Evolutionary conservation across 352 stramenopile species (phyloP).

Genomic region (Pythium scleroteichum): DNA sequence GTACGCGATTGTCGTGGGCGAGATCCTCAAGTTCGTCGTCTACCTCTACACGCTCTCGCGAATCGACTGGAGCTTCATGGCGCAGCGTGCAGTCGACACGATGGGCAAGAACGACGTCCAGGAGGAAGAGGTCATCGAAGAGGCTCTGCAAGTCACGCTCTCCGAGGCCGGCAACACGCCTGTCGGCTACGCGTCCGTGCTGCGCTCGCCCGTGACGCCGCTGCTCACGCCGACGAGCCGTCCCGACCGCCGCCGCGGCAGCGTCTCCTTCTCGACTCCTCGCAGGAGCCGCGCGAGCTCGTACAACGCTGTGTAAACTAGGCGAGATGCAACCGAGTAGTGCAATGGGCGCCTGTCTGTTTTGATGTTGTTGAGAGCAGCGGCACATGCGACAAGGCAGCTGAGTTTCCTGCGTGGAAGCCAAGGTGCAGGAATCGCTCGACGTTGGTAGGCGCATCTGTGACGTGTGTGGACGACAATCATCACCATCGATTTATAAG

Average conservation of each 20-base stretch:
- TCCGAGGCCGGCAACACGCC: slow-evolving; percentile 57
- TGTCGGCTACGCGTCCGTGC: slow-evolving; percentile 35
- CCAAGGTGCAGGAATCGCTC: no score
- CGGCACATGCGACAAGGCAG: no score
- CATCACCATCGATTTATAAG: no score
- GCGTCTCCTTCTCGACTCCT: background rate
- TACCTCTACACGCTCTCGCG: slow-evolving; percentile 36
- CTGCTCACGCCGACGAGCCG: slow-evolving; percentile 58
- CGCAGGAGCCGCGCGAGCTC: background rate
- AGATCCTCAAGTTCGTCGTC: slow-evolving; percentile 44
- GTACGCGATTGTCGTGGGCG: slow-evolving; percentile 48
- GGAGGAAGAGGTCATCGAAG: slow-evolving; percentile 31
- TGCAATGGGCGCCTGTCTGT: no score
- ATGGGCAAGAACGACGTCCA: slow-evolving; percentile 44
- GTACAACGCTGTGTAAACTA: background rate
- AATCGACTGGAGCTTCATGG: slow-evolving; percentile 52
- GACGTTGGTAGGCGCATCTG: no score
- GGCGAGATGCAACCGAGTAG: no score
- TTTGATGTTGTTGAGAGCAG: no score
- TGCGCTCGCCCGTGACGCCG: slow-evolving; percentile 52
- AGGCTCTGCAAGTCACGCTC: slow-evolving; percentile 36
- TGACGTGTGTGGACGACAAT: no score
- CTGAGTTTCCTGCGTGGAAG: no score
- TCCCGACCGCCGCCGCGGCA: slow-evolving; percentile 12
- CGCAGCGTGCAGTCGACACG: slow-evolving; percentile 34